phyloP scores from a whole-genome alignment of 345 rosid species.

The Hibiscus tridactylites region DNA sequence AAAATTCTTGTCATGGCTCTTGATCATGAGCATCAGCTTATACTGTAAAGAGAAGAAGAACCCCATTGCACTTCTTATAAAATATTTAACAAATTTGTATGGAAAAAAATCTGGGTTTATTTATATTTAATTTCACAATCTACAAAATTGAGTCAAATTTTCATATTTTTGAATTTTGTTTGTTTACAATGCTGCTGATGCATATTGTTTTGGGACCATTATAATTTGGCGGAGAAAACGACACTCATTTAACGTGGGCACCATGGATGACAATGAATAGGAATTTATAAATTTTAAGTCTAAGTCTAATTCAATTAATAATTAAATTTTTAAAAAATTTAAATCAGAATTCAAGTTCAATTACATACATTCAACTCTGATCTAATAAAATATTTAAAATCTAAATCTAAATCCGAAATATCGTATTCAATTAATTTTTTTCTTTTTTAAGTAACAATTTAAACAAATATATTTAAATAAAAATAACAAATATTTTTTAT shows the following conservation, averaged over 20 bases:
- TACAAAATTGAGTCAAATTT: slow-evolving; percentile 1
- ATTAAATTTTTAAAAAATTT: too few relatives aligned
- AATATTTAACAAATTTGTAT: not conserved
- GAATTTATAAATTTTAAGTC: too few relatives aligned
- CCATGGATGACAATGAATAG: too few relatives aligned
- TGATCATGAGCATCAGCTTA: not conserved
- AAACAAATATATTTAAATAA: too few relatives aligned
- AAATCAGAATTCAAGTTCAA: too few relatives aligned
- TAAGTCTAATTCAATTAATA: too few relatives aligned
- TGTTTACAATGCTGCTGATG: not conserved
- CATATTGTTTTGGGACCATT: not conserved
- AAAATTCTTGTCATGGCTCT: not conserved
- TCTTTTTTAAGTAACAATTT: too few relatives aligned
- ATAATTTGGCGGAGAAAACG: slow-evolving; percentile 8
- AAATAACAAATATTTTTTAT: too few relatives aligned
- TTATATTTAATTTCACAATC: not conserved
- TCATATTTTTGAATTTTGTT: not conserved
- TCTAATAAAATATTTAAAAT: too few relatives aligned
- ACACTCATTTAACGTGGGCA: not conserved
- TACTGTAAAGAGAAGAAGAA: not conserved
- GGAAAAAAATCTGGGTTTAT: not conserved
- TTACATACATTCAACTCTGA: too few relatives aligned
- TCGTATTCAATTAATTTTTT: too few relatives aligned
- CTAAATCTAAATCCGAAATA: too few relatives aligned
- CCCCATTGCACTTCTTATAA: not conserved